Percentiles rank a stretch among this genome's conserved stretches.
Evolutionary conservation across 805 yeast species (phyloP).

Genomic region (Lipomyces kockii): DNA sequence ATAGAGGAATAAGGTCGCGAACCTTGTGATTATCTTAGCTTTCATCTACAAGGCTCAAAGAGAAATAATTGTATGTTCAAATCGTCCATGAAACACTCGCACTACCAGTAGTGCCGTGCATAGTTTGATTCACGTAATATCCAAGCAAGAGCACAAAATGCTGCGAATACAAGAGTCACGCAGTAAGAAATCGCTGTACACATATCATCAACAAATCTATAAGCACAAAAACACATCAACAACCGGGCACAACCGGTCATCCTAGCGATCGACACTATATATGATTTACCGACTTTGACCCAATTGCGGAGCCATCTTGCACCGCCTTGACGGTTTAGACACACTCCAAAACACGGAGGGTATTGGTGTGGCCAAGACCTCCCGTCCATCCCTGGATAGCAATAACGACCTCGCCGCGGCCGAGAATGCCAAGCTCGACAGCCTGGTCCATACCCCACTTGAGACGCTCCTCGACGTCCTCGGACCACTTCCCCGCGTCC

Average conservation of each 20-base stretch:
- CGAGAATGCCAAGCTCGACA: conserved; percentile 79
- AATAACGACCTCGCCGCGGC: conserved; percentile 85
- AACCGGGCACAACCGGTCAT: not conserved
- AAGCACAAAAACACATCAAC: not conserved
- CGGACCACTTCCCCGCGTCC: conserved; percentile 81
- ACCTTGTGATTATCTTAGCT: too few relatives aligned
- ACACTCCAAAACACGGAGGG: conserved; percentile 80
- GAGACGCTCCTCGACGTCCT: conserved; percentile 94
- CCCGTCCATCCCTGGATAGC: conserved; percentile 99
- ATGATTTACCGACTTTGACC: not conserved
- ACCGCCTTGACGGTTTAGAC: conserved; percentile 12
- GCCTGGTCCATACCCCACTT: conserved; percentile 92
- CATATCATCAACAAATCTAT: not conserved
- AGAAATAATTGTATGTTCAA: too few relatives aligned
- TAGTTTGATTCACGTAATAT: not conserved
- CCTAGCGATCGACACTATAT: not conserved
- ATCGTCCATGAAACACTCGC: not conserved
- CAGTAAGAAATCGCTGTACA: not conserved
- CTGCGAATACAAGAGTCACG: not conserved
- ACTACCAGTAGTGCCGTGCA: conserved; percentile 8
- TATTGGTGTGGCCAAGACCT: conserved; percentile 99
- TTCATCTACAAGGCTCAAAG: not conserved
- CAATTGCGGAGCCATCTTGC: not conserved
- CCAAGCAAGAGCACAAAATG: not conserved
- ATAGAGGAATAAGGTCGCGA: too few relatives aligned